Percentiles rank a stretch among this genome's conserved stretches.
phyloP scores from a whole-genome alignment of 2,329 filamentous ascomycete genomes.

The Penicillium sp. region DNA sequence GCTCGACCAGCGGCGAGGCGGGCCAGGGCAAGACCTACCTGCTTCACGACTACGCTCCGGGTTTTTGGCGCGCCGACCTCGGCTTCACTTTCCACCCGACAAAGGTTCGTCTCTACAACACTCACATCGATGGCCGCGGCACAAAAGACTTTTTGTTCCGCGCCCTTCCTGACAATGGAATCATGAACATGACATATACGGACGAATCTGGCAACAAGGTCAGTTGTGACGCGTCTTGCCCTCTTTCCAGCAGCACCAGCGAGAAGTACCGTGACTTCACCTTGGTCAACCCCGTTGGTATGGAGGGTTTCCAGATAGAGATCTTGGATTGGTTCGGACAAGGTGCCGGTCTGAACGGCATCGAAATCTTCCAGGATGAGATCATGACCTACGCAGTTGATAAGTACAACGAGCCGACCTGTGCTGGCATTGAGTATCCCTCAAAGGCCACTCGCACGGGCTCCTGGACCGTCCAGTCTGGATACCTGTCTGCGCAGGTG shows the following conservation, averaged over 20 bases:
- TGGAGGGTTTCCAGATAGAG: conserved; percentile 80
- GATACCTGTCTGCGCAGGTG: conserved; percentile 69
- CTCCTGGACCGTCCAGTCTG: conserved; percentile 65
- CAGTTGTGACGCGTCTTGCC: conserved; percentile 76
- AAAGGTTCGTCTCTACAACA: conserved; percentile 83
- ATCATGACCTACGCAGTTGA: conserved; percentile 80
- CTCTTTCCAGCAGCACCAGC: conserved; percentile 66
- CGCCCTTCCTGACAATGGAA: conserved; percentile 78
- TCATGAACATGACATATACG: conserved; percentile 91
- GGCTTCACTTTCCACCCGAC: conserved; percentile 80
- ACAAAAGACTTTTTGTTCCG: conserved; percentile 85
- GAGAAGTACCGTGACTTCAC: conserved; percentile 78
- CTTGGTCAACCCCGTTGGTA: conserved; percentile 82
- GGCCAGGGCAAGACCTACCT: conserved; percentile 77
- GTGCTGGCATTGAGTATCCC: conserved; percentile 59
- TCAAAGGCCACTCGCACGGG: conserved; percentile 67
- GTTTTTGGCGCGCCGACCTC: conserved; percentile 79
- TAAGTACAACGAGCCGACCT: conserved; percentile 82
- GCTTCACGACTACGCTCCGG: conserved; percentile 66
- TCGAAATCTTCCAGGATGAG: conserved; percentile 81
- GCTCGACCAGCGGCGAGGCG: conserved; percentile 63
- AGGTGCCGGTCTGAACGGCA: conserved; percentile 77
- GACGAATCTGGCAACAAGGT: conserved; percentile 63
- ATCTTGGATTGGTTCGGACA: conserved; percentile 81
- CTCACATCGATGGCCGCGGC: conserved; percentile 73